A percentile compares a stretch with the other conserved stretches of the same genome.
Conservation (phyloP, 108 stramenopile genomes). For the Skeletonema tropicum region DNA sequence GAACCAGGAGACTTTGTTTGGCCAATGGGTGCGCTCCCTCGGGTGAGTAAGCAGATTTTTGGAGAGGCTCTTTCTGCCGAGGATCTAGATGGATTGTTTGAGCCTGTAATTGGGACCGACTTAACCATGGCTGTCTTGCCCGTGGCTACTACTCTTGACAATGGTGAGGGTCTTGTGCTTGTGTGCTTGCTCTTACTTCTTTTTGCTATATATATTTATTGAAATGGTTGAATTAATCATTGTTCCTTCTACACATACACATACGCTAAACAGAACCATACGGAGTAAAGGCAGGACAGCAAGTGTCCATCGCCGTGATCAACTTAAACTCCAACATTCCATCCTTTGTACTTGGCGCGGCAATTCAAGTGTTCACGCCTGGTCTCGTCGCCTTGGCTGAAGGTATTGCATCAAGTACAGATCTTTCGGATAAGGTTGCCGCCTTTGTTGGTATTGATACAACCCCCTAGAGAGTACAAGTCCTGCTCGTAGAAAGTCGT, state of each 20-base stretch:
- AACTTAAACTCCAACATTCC: conserved; percentile 1
- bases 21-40: not conserved
- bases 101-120: not conserved
- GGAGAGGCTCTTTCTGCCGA: not conserved
- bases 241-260: not conserved
- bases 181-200: too few relatives aligned
- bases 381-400: not conserved
- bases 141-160: conserved; percentile 6
- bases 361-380: not conserved
- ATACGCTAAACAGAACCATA: not conserved
- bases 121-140: conserved; percentile 9
- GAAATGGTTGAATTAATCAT: too few relatives aligned
- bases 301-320: conserved; percentile 3
- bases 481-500: too few relatives aligned
- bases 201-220: too few relatives aligned
- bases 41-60: conserved; percentile 1
- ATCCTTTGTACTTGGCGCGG: not conserved
- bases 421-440: not conserved
- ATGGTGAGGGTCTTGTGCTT: not conserved
- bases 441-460: not conserved
- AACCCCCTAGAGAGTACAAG: too few relatives aligned
- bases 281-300: conserved; percentile 11
- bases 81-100: not conserved
- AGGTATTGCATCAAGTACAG: not conserved
- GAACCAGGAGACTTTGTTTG: not conserved